These are phyloP conservation scores for Serendipita sp. DNA, from an alignment of 1,284 basidiomycete species.

Conservation along the genomic window DNA sequence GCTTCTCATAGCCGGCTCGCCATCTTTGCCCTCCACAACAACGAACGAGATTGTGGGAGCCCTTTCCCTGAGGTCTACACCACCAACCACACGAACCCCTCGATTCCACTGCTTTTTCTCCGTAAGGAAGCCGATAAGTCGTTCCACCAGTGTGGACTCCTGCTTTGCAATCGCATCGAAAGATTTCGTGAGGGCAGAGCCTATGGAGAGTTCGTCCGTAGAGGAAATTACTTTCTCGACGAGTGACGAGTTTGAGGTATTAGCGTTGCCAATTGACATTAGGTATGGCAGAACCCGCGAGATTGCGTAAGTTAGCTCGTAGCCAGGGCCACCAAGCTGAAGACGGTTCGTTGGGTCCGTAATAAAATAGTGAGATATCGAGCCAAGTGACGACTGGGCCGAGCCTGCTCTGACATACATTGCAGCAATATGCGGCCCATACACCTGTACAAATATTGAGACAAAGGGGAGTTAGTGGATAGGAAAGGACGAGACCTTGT, in stretches of 20 bases:
- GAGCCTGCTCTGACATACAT: slow-evolving; percentile 41
- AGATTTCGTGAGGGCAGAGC: slow-evolving; percentile 14
- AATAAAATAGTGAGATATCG: slow-evolving; percentile 61
- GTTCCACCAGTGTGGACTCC: slow-evolving; percentile 28
- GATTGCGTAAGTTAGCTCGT: slow-evolving; percentile 50
- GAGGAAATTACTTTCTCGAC: slow-evolving; percentile 23
- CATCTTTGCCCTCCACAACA: slow-evolving; percentile 27
- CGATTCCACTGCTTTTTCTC: slow-evolving; percentile 29
- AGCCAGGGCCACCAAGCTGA: slow-evolving; percentile 57
- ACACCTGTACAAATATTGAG: slow-evolving; percentile 33
- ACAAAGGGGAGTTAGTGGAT: neutral
- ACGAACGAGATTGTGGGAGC: slow-evolving; percentile 65
- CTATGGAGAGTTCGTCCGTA: slow-evolving; percentile 7
- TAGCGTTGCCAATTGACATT: slow-evolving; percentile 28
- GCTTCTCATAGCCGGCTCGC: slow-evolving; percentile 39
- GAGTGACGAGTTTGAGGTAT: slow-evolving; percentile 27
- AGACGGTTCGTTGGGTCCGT: slow-evolving; percentile 39
- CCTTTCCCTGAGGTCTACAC: slow-evolving; percentile 28
- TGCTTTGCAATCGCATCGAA: slow-evolving; percentile 29
- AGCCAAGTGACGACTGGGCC: slow-evolving; percentile 34
- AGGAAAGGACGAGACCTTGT: slow-evolving; percentile 39
- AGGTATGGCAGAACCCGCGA: slow-evolving; percentile 54
- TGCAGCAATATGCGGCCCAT: slow-evolving; percentile 56
- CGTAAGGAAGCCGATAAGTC: slow-evolving; percentile 29
- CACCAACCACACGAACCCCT: slow-evolving; percentile 55